These are phyloP conservation scores for Elaeis guineensis DNA, from an alignment of 176 grass and related monocot species.

Conservation along the genomic window DNA sequence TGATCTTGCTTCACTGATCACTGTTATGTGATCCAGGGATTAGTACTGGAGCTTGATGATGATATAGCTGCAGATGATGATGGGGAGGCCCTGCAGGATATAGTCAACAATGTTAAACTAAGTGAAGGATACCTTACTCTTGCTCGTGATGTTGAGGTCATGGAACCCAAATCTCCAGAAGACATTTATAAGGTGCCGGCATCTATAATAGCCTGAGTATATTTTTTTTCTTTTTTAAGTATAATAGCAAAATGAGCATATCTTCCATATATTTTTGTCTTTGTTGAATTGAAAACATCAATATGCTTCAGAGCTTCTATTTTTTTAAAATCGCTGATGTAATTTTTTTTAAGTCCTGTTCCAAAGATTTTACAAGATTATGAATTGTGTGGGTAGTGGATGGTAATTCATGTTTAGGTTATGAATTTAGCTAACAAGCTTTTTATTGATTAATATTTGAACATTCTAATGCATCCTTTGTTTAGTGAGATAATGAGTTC, in stretches of 20 bases:
- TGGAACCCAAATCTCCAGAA: slow-evolving; percentile 96
- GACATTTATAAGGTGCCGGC: slow-evolving; percentile 93
- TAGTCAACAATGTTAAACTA: slow-evolving; percentile 79
- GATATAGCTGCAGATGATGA: slow-evolving; percentile 79
- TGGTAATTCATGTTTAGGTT: too few species aligned
- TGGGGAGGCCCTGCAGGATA: slow-evolving; percentile 80
- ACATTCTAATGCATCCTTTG: too few species aligned
- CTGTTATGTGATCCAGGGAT: slow-evolving; percentile 45
- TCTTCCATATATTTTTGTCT: too few species aligned
- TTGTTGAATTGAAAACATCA: too few species aligned
- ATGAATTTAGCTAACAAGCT: too few species aligned
- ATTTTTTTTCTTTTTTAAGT: too few species aligned
- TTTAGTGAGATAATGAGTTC: too few species aligned
- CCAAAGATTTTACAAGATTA: not conserved
- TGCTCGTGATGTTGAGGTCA: slow-evolving; percentile 96
- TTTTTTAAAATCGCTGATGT: too few species aligned
- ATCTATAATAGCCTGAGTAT: not conserved
- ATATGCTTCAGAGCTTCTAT: too few species aligned
- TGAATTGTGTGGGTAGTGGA: not conserved
- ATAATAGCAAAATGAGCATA: too few species aligned
- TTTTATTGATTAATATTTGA: too few species aligned
- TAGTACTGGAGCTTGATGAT: slow-evolving; percentile 75
- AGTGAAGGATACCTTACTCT: slow-evolving; percentile 89
- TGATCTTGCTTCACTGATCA: not conserved
- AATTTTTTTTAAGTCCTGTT: too few species aligned